Base-by-base conservation (phyloP, 1,284 basidiomycete species). In the Sporisorium reilianum region DNA sequence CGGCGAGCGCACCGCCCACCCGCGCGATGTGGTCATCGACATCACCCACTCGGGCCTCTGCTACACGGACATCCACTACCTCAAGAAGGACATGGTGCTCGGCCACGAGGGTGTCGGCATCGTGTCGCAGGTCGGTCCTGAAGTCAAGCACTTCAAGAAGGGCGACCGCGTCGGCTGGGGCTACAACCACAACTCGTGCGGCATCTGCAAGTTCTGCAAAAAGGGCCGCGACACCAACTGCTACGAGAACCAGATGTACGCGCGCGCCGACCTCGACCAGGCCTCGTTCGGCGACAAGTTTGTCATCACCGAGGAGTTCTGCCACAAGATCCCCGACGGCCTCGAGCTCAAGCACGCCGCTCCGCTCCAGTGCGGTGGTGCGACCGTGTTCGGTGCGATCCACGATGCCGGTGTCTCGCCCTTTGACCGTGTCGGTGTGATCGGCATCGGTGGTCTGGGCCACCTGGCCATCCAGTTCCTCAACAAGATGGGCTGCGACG, bases 71-170 rank as follows among this genome's bases (percentile, higher is more conserved):
- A 55, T 81, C 56, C 79, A 77, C 71, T 78, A 53, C 56, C 76
- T 73, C 60, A 72, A 77, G 45, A 59, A 72, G 41, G 67, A 76
- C 64, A 80, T 80, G 73, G 79, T 74, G 7, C 54, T 81, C 1
- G 81, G 81, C 44, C 81, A 83, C 75, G 81, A 83, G 48, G 80
- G 80, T 34, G 81, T 83, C 18, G 80, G 82, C 48, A 46, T 82
- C 62, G 75, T 83, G 48, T 75, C 79, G n/a, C 64, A 75, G 18
- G 75, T 82, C 41, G 81, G 80, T 18, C n/a, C 67, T 10, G 58
- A 66, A 0, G 80, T 82, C 14, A 74, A 54, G 30, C 28, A 61
- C 49, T 55, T 80, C 59, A 80, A 81, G 58, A 72, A 66, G 25
- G 80, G 80, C 34, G 80, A 80, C 57, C 77, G 78, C 40, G 80